A percentile compares a stretch with the other conserved stretches of the same genome.
These are phyloP conservation scores for Lentinula guzmanii DNA, from an alignment of 768 basidiomycete species.

Conservation along the genomic window DNA sequence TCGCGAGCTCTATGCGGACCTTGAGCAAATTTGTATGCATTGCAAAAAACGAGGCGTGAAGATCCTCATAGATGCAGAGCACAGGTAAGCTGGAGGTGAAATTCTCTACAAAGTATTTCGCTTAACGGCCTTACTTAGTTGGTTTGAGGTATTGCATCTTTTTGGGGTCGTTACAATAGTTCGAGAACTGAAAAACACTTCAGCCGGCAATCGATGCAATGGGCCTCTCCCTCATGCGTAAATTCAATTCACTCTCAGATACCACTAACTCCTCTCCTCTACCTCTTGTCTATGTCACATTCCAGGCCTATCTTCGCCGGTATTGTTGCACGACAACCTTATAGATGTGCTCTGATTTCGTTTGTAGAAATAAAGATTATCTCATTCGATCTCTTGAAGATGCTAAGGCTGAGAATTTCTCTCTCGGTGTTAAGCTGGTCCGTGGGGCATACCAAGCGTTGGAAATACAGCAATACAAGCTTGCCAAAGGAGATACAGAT, in stretches of 20 bases:
- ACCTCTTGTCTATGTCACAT: conserved; percentile 79
- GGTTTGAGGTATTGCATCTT: background rate
- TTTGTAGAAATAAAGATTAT: conserved; percentile 55
- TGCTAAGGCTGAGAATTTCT: conserved; percentile 59
- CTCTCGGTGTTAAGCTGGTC: conserved; percentile 87
- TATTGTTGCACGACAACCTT: conserved; percentile 14
- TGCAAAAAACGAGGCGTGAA: conserved; percentile 60
- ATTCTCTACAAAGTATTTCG: background rate
- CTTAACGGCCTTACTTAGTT: background rate
- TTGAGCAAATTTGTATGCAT: conserved; percentile 55
- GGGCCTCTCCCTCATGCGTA: conserved; percentile 66
- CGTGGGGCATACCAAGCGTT: conserved; percentile 86
- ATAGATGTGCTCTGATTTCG: background rate
- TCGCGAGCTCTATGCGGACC: conserved; percentile 51
- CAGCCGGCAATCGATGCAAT: conserved; percentile 84
- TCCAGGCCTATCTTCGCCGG: conserved; percentile 84
- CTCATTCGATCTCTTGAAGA: conserved; percentile 58
- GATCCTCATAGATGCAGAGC: conserved; percentile 82
- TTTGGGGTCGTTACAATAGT: background rate
- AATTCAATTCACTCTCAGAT: conserved; percentile 52
- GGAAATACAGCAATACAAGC: conserved; percentile 49
- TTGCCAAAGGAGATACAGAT: conserved; percentile 7
- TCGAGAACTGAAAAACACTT: background rate
- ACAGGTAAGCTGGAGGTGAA: conserved; percentile 40
- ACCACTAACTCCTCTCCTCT: conserved; percentile 8